Percentiles rank a stretch among this genome's conserved stretches.
Evolutionary conservation across 768 basidiomycete genomes (phyloP).

Genomic region (Amanita jacksonii): DNA sequence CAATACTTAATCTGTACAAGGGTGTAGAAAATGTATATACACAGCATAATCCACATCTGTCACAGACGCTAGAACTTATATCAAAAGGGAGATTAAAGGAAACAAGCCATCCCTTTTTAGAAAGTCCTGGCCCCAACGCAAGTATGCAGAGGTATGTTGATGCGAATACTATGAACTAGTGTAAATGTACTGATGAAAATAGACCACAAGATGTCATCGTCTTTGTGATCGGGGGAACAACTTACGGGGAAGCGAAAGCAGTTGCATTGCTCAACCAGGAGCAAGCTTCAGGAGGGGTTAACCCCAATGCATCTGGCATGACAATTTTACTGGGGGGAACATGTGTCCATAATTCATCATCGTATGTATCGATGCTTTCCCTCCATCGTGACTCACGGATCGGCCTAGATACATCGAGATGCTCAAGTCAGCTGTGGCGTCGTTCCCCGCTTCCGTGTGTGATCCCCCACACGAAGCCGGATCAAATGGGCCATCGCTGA

Average conservation of each 20-base stretch:
- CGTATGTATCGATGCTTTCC: constrained; percentile 35
- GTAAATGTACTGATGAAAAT: constrained; percentile 4
- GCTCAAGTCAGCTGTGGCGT: constrained; percentile 62
- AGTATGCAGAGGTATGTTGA: constrained; percentile 54
- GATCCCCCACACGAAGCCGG: constrained; percentile 71
- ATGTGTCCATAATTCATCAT: constrained; percentile 89
- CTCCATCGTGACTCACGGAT: constrained; percentile 10
- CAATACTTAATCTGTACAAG: constrained; percentile 27
- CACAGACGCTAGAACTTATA: constrained; percentile 84
- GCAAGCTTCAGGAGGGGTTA: constrained; percentile 37
- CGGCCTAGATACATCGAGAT: constrained; percentile 73
- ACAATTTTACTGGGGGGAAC: constrained; percentile 88
- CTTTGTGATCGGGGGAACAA: constrained; percentile 94
- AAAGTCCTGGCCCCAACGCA: constrained; percentile 54
- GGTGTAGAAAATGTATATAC: constrained; percentile 99
- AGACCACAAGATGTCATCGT: constrained; percentile 95
- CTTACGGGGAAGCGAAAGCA: constrained; percentile 88
- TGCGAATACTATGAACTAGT: not conserved
- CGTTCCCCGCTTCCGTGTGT: constrained; percentile 56
- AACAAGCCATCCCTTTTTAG: constrained; percentile 82
- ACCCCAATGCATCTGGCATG: constrained; percentile 48
- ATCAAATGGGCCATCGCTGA: constrained; percentile 68
- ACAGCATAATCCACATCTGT: constrained; percentile 89
- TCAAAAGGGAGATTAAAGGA: constrained; percentile 83
- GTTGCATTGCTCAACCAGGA: constrained; percentile 86